phyloP scores from a whole-genome alignment of 2,329 filamentous ascomycete genomes.

The Stenocarpella maydis region DNA sequence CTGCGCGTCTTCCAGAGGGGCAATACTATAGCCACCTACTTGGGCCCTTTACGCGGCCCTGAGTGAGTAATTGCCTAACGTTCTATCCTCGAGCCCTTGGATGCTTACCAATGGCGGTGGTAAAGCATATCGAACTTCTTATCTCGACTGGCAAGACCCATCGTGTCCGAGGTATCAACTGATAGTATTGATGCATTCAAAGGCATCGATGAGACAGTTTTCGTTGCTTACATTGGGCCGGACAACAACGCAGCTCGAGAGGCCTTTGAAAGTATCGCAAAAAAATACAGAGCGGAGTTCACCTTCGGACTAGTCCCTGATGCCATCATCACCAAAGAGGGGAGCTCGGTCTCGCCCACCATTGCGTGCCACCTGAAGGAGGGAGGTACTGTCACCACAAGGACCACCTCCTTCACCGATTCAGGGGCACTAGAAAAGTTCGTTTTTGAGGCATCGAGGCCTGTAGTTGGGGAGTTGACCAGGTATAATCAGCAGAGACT shows the following conservation, averaged over 20 bases:
- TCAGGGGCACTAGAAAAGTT: conserved; percentile 41
- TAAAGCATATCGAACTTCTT: conserved; percentile 40
- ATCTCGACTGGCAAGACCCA: conserved; percentile 41
- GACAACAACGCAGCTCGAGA: conserved; percentile 37
- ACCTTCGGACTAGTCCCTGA: conserved; percentile 44
- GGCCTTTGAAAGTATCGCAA: conserved; percentile 41
- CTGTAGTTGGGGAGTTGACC: conserved; percentile 46
- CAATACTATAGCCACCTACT: conserved; percentile 35
- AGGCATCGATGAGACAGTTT: conserved; percentile 44
- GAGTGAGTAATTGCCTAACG: conserved; percentile 36
- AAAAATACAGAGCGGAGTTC: conserved; percentile 45
- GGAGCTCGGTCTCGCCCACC: conserved; percentile 35
- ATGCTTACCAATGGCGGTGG: not conserved
- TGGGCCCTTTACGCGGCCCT: conserved; percentile 36
- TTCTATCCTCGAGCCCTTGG: too few relatives aligned
- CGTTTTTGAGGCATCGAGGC: conserved; percentile 41
- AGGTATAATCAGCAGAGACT: conserved; percentile 45
- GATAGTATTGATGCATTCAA: conserved; percentile 41
- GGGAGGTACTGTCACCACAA: conserved; percentile 40
- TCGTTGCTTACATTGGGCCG: conserved; percentile 42
- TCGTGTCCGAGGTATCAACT: conserved; percentile 38
- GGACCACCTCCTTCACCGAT: conserved; percentile 35
- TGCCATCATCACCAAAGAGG: conserved; percentile 31
- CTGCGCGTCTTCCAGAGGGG: conserved; percentile 38
- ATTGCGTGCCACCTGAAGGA: conserved; percentile 46